Percentiles rank a stretch among this genome's conserved stretches.
Evolutionary conservation across 306 rosid genomes (phyloP).

Genomic region (Abrus precatorius): DNA sequence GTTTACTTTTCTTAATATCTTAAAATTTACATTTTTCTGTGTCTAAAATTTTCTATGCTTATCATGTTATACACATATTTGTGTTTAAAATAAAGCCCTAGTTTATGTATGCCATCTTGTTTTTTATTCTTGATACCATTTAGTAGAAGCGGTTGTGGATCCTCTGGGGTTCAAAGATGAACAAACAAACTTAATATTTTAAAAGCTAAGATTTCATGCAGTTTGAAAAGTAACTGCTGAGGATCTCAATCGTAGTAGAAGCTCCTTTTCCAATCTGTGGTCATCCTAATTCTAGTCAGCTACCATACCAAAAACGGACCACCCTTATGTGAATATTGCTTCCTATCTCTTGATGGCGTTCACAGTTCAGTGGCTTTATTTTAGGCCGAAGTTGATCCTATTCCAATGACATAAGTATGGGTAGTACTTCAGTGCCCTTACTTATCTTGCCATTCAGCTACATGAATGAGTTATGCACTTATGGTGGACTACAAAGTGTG

Average conservation of each 20-base stretch:
- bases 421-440: background rate
- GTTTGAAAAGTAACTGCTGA: too few species aligned
- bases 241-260: background rate
- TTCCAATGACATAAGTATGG: conserved; percentile 1
- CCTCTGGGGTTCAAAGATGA: too few species aligned
- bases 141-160: too few species aligned
- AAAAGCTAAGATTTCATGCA: too few species aligned
- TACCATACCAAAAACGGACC: background rate
- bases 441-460: background rate
- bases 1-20: conserved; percentile 28
- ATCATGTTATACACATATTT: background rate
- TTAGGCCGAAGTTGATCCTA: conserved; percentile 4
- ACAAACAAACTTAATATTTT: too few species aligned
- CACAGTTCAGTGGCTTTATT: background rate
- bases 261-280: conserved; percentile 12
- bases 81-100: background rate
- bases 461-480: background rate
- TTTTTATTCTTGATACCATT: conserved; percentile 12
- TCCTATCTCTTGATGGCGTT: background rate
- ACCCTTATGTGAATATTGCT: background rate
- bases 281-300: conserved; percentile 24
- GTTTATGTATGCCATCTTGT: conserved; percentile 25
- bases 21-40: conserved; percentile 5
- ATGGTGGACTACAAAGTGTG: too few species aligned
- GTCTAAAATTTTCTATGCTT: background rate